Evolutionary conservation across 805 yeast genomes (phyloP), one percentile per base, ranked within the genome.

Genomic region (Wickerhamiella kazuoi): DNA sequence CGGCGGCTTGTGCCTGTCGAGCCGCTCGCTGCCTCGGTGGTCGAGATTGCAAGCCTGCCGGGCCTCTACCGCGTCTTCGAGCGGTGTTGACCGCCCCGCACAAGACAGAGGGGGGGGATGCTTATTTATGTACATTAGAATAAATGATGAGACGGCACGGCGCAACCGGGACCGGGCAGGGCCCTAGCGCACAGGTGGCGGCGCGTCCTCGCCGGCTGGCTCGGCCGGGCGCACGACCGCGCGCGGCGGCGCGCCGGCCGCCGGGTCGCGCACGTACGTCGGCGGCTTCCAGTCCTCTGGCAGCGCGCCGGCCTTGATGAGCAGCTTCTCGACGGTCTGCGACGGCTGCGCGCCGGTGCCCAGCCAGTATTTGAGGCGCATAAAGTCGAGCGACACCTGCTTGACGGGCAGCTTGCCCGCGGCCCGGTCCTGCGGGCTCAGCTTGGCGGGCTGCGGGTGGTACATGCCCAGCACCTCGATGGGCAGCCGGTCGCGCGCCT

Each of bases 261-360:
- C 26, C 26, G 6, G 9, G 6, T 11, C 26, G 9, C 11, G 26
- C 26, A 7, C 26, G 26, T 7, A 23, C 6, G 26, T 18, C 15
- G 60, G 59, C 3, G 61, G 61, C 1, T 59, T 56, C 60, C 59
- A 61, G 34, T 44, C 48, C 16, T 51, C 56, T n/a, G 62, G 82
- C 66, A 50, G 65, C 54, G 70, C 41, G 72, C 70, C 43, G 2
- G 65, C 94, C 84, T 34, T 82, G 54, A 74, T 76, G 55, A 90
- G 71, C 38, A 90, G 62, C 47, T 73, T 73, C 2, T 74, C 69
- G 11, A 87, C 93, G 3, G 90, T 65, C 34, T 79, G 84, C 19
- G 87, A 74, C 5, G 95, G 93, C 55, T 81, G 93, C 1, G 97
- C 97, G 11, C 98, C 98, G 16, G 83, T 94, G 51, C 95, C 94